Evolutionary conservation across 345 rosid species (phyloP).

Genomic region (Eutrema yunnanense): DNA sequence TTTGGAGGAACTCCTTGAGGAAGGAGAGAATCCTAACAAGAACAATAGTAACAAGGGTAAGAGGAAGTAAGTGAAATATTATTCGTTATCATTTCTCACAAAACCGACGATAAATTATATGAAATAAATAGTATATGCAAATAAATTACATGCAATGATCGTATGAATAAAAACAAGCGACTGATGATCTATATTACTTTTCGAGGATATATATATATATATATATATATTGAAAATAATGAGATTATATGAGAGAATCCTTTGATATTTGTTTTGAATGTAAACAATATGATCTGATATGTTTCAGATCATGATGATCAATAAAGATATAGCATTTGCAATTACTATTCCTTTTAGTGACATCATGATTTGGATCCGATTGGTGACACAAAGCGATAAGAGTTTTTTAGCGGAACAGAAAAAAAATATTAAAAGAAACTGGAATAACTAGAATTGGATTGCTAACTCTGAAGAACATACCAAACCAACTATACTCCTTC

Average conservation of each 20-base stretch:
- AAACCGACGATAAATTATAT: neutral
- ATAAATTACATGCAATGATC: neutral
- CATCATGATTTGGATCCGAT: too few relatives aligned
- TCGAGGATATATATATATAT: neutral
- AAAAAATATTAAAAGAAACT: too few relatives aligned
- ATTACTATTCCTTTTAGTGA: too few relatives aligned
- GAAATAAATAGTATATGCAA: neutral
- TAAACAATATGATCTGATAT: neutral
- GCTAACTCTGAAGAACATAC: too few relatives aligned
- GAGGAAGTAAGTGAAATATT: slow-evolving; percentile 15
- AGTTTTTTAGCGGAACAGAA: too few relatives aligned
- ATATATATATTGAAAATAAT: neutral
- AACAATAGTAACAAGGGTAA: slow-evolving; percentile 5
- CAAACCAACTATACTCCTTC: too few relatives aligned
- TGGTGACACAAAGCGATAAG: too few relatives aligned
- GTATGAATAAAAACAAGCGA: neutral
- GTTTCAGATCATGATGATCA: neutral
- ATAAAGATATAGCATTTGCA: too few relatives aligned
- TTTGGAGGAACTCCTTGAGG: slow-evolving; percentile 75
- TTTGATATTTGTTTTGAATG: neutral
- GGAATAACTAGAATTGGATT: too few relatives aligned
- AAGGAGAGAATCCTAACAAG: slow-evolving; percentile 37
- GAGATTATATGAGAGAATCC: neutral
- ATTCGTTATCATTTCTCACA: neutral
- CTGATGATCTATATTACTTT: neutral